Evolutionary conservation across 305 asterid species (phyloP), one percentile per base, ranked within the genome.

Genomic region (Withania somnifera): DNA sequence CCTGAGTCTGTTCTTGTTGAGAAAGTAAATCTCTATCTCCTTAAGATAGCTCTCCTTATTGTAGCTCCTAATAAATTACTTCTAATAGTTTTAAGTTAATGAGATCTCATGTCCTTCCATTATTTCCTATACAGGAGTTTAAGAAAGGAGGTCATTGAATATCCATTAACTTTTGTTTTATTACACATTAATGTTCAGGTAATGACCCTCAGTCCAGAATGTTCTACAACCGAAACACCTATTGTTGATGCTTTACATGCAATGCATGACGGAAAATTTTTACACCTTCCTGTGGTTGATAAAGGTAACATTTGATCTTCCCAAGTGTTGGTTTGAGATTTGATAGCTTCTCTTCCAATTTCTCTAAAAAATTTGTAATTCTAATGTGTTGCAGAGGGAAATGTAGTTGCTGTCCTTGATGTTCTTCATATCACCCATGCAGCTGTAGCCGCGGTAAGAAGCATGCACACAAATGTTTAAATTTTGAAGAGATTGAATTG

Each of bases 211-310:
- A 97, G 91, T 85, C 99, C 99, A 60, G 98, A 97, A 90, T 95
- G 98, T 89, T 94, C 97, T 53, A 88, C 92, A 32, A 81, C 93
- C 22, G 98, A 95, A 85, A 88, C 97, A 73, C 92, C 98, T 77
- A 97, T 97, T 79, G 98, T 97, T 61, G 98, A 97, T 86, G 99
- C 99, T 85, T 94, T 97, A 89, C 99, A 95, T 84, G 93, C 91
- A 71, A 97, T 97, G 98, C 99, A 97, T 82, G 98, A 95, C 80
- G 97, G 99, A 11, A 91, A 89, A 86, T 95, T 95, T 83, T 86
- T 97, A 84, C 98, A 97, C 88, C 96, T 97, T 85, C 98, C 98
- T 40, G 94, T 93, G 64, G 90, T 95, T 80, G 97, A 97, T 86
- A 90, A 85, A 92, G 99, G 99, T 97, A 87, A 47, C 15, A 73